Base-by-base conservation (phyloP, 768 basidiomycete genomes). In the Hygrophoropsis aurantiaca region DNA sequence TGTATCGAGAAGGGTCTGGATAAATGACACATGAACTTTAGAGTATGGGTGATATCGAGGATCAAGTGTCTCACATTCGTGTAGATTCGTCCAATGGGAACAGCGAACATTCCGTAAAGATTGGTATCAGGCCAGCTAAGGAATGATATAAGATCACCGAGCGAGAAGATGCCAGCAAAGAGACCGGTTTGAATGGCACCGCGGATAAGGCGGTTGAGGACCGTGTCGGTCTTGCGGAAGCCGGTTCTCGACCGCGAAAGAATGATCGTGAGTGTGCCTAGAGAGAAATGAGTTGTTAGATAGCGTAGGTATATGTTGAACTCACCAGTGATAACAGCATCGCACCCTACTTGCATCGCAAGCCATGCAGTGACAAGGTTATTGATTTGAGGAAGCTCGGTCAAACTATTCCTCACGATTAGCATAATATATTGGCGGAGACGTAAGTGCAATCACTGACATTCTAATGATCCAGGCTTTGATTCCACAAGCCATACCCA, bases 151-250 rank as follows among this genome's bases (percentile, higher is more conserved):
- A 81, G 56, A 56, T 80, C 78, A 2, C 68, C 75, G 27, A 79
- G 52, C 9, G 80, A 77, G 40, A 81, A 79, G 1, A 78, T 61
- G 0, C 74, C 73, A 11, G 73, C 75, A 47, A 80, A 79, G 5
- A 77, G 51, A 33, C 80, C 79, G 3, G 80, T 80, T 50, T 79
- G 78, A 25, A 80, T 59, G 9, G 79, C 77, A 21, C 78, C 78
- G 44, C 76, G 74, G 50, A 80, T 79, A 3, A 80, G 65, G 26
- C 75, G 73, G 47, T 77, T 77, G 53, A 80, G 74, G 45, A 79
- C 68, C 0, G 68, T 75, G 51, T 82, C 78, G 4, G 74, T 81
- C 52, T 63, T 72, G 13, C 64, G 65, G 60, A 79, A 77, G 15
- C 81, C 79, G 13, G 79, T 81, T 44, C 73, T 68, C 5, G 72